A percentile compares a stretch with the other conserved stretches of the same genome.
Conservation (phyloP, 345 rosid genomes). For the Corymbia maculata region DNA sequence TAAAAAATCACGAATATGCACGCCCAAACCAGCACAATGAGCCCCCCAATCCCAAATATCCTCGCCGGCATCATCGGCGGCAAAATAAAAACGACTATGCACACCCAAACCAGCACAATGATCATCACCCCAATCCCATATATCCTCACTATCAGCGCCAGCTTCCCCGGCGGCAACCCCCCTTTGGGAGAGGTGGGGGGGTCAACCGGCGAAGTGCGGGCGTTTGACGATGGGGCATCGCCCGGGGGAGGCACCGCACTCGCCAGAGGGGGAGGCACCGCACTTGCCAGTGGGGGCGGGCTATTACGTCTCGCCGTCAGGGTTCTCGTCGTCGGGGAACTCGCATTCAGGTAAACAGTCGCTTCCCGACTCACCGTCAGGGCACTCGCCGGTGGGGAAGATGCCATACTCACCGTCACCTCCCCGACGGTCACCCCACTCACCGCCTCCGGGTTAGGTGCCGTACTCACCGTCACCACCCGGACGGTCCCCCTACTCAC, state of each 20-base stretch:
- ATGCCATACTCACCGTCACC: too few species aligned
- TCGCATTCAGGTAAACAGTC: too few species aligned
- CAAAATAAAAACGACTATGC: constrained; percentile 1
- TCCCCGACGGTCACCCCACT: too few species aligned
- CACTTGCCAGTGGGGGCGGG: too few species aligned
- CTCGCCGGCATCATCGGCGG: too few species aligned
- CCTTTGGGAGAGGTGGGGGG: not conserved
- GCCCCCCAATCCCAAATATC: constrained; percentile 8
- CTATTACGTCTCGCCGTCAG: too few species aligned
- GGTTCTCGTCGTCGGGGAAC: not conserved
- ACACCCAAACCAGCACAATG: constrained; percentile 10
- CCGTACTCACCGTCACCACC: too few species aligned
- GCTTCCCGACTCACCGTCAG: too few species aligned
- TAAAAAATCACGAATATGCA: constrained; percentile 1
- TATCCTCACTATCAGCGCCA: constrained; percentile 14
- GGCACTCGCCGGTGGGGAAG: too few species aligned
- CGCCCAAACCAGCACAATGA: constrained; percentile 12
- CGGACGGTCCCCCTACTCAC: too few species aligned
- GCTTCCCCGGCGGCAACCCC: constrained; percentile 8
- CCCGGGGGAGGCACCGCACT: not conserved
- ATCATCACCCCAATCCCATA: constrained; percentile 14
- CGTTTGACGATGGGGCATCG: not conserved
- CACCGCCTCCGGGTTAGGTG: too few species aligned
- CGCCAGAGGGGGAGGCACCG: too few species aligned
- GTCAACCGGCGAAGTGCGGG: not conserved